Conservation (phyloP, 2,329 filamentous ascomycete species). For the Arthrobotrys iridis region DNA sequence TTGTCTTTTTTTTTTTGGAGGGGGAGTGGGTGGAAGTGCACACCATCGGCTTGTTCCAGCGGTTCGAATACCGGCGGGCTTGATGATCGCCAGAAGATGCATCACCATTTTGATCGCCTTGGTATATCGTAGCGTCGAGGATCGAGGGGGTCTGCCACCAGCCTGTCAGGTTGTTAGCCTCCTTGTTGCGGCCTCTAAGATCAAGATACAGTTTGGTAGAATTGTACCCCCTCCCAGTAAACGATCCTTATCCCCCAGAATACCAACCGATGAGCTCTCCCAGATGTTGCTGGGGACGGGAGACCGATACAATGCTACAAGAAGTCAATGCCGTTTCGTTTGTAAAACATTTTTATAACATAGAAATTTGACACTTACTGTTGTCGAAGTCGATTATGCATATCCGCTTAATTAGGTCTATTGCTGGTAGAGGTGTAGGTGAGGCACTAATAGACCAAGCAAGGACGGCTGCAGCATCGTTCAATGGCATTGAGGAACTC, state of each 20-base stretch:
- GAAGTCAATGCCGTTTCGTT: not conserved
- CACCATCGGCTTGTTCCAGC: slow-evolving; percentile 47
- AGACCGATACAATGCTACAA: slow-evolving; percentile 45
- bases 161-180: not conserved
- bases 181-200: not conserved
- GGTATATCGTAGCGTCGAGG: slow-evolving; percentile 36
- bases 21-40: not conserved
- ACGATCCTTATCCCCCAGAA: slow-evolving; percentile 39
- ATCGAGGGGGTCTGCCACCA: slow-evolving; percentile 54
- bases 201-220: not conserved
- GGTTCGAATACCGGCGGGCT: slow-evolving; percentile 2
- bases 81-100: not conserved
- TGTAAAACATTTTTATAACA: not conserved
- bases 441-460: slow-evolving; percentile 31
- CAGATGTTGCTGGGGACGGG: slow-evolving; percentile 49
- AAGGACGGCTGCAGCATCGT: not conserved
- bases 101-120: not conserved
- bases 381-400: slow-evolving; percentile 52
- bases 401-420: slow-evolving; percentile 30
- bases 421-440: slow-evolving; percentile 30
- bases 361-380: slow-evolving; percentile 19
- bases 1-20: too few species aligned
- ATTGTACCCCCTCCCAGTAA: slow-evolving; percentile 41
- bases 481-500: not conserved
- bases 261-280: slow-evolving; percentile 35